Conservation (phyloP, 208 protist species). For the Acanthamoeba sp. region DNA sequence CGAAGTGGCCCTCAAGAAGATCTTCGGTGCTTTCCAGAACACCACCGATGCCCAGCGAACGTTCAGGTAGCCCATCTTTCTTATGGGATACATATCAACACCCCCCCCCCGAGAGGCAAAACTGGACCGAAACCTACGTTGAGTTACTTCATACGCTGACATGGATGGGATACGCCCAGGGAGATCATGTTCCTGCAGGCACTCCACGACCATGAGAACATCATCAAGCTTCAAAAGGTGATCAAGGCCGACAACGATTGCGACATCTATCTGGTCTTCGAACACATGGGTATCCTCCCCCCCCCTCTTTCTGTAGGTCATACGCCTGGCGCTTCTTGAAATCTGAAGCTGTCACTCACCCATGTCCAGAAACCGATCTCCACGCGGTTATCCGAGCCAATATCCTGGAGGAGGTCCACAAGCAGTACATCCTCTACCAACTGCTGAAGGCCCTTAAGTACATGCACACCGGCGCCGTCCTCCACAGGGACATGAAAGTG, state of each 20-base stretch:
- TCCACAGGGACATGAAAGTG: constrained; percentile 95
- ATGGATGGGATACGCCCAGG: not conserved
- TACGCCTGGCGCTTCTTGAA: too few relatives aligned
- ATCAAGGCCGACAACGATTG: constrained; percentile 97
- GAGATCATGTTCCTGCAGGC: constrained; percentile 87
- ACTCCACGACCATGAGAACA: constrained; percentile 96
- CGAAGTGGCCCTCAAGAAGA: constrained; percentile 96
- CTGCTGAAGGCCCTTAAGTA: constrained; percentile 97
- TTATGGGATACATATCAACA: not conserved
- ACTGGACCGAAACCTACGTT: too few relatives aligned
- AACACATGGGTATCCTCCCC: constrained; percentile 94
- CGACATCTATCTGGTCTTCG: constrained; percentile 98
- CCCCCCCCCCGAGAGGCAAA: too few relatives aligned
- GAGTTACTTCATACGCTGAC: too few relatives aligned
- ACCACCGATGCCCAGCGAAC: constrained; percentile 92
- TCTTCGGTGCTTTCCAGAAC: constrained; percentile 94
- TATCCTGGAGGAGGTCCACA: constrained; percentile 97
- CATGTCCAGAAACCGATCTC: constrained; percentile 89
- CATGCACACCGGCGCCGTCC: constrained; percentile 89
- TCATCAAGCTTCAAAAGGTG: constrained; percentile 97
- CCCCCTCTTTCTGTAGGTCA: not conserved
- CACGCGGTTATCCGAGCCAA: constrained; percentile 97
- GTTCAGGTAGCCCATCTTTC: constrained; percentile 85
- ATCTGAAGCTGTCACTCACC: too few relatives aligned
- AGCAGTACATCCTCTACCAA: constrained; percentile 98